These are phyloP conservation scores for Penicillium sp. DNA, from an alignment of 2,329 filamentous ascomycete species.

Conservation along the genomic window DNA sequence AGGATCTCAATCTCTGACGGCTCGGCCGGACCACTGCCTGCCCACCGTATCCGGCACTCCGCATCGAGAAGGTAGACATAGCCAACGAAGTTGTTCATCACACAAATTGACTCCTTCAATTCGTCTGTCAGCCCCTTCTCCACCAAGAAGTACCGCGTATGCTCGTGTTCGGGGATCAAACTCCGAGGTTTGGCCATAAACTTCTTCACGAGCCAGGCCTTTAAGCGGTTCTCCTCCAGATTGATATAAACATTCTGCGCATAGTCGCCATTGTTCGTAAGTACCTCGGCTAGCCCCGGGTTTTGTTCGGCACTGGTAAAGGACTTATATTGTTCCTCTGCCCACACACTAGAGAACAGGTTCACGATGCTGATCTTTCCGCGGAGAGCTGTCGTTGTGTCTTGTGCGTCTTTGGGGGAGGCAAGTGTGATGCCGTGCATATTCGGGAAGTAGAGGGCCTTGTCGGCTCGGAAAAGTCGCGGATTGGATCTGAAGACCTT, in stretches of 20 bases:
- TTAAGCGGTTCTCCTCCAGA: slow-evolving; percentile 74
- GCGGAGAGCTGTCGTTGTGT: slow-evolving; percentile 73
- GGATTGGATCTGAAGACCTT: slow-evolving; percentile 55
- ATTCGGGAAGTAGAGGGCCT: slow-evolving; percentile 91
- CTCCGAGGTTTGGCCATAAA: slow-evolving; percentile 53
- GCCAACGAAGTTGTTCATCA: slow-evolving; percentile 82
- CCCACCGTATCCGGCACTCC: slow-evolving; percentile 89
- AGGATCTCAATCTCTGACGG: slow-evolving; percentile 42
- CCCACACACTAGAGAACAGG: slow-evolving; percentile 82
- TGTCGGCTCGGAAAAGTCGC: slow-evolving; percentile 76
- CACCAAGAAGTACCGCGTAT: slow-evolving; percentile 59
- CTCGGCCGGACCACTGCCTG: slow-evolving; percentile 62
- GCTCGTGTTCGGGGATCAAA: slow-evolving; percentile 50
- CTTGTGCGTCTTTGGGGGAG: slow-evolving; percentile 53
- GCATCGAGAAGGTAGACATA: slow-evolving; percentile 90
- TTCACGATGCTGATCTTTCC: slow-evolving; percentile 75
- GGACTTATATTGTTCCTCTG: slow-evolving; percentile 70
- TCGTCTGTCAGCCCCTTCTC: slow-evolving; percentile 55
- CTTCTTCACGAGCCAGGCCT: slow-evolving; percentile 55
- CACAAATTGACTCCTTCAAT: slow-evolving; percentile 58
- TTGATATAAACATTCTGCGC: slow-evolving; percentile 85
- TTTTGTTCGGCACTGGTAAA: slow-evolving; percentile 68
- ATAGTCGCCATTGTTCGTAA: slow-evolving; percentile 52
- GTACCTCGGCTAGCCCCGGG: slow-evolving; percentile 62
- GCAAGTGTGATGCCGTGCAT: slow-evolving; percentile 74